Evolutionary conservation across 768 basidiomycete species (phyloP).

Genomic region (Xerocomellus dryophilus): DNA sequence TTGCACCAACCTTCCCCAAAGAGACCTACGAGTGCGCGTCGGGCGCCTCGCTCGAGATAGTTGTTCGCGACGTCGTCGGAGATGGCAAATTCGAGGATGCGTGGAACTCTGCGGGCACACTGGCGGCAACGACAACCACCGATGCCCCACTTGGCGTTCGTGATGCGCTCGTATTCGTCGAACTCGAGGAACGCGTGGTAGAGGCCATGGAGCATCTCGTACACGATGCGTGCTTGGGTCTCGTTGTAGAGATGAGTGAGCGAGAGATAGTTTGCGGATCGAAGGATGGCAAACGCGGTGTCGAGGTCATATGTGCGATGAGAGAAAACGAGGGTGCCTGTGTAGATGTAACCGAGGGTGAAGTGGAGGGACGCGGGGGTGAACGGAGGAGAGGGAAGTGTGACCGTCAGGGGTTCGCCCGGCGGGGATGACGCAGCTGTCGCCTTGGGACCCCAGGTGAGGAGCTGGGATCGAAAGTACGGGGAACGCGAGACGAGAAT

Average conservation of each 20-base stretch:
- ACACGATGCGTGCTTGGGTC: conserved; percentile 75
- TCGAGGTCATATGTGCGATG: conserved; percentile 90
- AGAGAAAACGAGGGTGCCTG: conserved; percentile 90
- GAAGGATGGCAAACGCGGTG: conserved; percentile 87
- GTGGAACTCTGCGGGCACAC: conserved; percentile 75
- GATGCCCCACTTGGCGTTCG: conserved; percentile 74
- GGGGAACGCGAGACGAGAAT: conserved; percentile 85
- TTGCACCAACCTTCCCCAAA: conserved; percentile 91
- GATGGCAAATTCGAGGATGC: conserved; percentile 80
- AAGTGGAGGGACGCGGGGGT: conserved; percentile 93
- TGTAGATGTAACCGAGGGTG: conserved; percentile 91
- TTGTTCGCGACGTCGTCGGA: conserved; percentile 74
- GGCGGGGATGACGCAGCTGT: conserved; percentile 24
- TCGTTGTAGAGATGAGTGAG: conserved; percentile 74
- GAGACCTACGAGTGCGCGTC: conserved; percentile 73
- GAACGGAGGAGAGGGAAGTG: conserved; percentile 88
- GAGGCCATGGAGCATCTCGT: conserved; percentile 89
- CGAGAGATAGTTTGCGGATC: conserved; percentile 75
- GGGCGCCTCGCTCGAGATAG: conserved; percentile 65
- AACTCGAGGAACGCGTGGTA: conserved; percentile 83
- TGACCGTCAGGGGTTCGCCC: conserved; percentile 55
- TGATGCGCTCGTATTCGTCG: conserved; percentile 72
- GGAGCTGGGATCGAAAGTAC: conserved; percentile 82
- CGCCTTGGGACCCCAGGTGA: conserved; percentile 54
- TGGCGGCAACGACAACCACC: conserved; percentile 83